Evolutionary conservation across 306 rosid genomes (phyloP), one percentile per base, ranked within the genome.

Genomic region (Styphnolobium japonicum): DNA sequence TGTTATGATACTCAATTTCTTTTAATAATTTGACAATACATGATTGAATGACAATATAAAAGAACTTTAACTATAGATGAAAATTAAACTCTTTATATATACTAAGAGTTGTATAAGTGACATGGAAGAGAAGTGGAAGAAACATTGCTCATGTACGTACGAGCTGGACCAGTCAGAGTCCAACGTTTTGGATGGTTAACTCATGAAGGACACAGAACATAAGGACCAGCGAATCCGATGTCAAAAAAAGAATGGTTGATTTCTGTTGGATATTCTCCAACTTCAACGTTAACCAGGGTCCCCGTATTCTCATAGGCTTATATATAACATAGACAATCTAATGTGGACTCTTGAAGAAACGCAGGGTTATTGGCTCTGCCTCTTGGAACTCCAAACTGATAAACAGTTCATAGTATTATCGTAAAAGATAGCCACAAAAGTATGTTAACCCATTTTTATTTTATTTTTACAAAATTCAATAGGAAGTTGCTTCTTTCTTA

Each of bases 251-350:
- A 0, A 33, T 63, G 67, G 56, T 71, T 58, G 73, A 45, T 83
- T 79, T 58, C 73, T 73, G 70, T 66, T 73, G 34, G 73, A 12
- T 58, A 80, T 85, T 77, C 79, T 77, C 79, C 68, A 68, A 55
- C 80, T 80, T 64, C 57, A 63, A 45, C 61, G 14, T 55, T 60
- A 25, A 67, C 0, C 25, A 22, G 23, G 10, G 23, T 66, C 83
- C 37, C 61, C 21, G 37, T 75, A 73, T 73, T 48, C 60, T 27
- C n/a, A 5, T 19, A 33, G 0, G 42, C 68, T 74, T 75, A 29
- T 80, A 84, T 68, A 84, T 81, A 52, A 16, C 73, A 21, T 15
- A 27, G 2, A 68, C 16, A 40, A 16, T 80, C 69, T 70, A 72
- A 69, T 63, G 27, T 76, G 77, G n/a, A 36, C 77, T 80, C 66